Conservation (phyloP, 495 filamentous ascomycete species). For the Hyaloscypha variabilis region DNA sequence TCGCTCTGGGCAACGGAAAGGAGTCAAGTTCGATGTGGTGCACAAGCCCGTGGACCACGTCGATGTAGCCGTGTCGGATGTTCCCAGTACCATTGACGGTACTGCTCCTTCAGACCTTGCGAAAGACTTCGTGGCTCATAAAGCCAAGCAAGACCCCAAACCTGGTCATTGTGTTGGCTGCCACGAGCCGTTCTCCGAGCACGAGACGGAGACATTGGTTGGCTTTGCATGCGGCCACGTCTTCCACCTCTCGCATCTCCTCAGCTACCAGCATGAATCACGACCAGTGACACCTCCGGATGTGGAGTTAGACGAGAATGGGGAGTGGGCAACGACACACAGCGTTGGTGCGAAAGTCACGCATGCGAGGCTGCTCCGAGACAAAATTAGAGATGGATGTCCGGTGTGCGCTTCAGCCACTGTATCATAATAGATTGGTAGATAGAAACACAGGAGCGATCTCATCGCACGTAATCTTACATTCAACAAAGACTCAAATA, state of each 20-base stretch:
- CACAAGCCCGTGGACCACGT: constrained; percentile 43
- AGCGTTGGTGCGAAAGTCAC: constrained; percentile 88
- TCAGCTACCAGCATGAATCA: constrained; percentile 50
- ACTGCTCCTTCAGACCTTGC: constrained; percentile 13
- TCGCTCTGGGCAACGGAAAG: constrained; percentile 74
- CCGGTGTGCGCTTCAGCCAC: constrained; percentile 52
- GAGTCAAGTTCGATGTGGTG: constrained; percentile 84
- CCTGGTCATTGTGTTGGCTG: constrained; percentile 67
- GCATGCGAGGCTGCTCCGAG: constrained; percentile 77
- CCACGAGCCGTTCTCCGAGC: constrained; percentile 56
- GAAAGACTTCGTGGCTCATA: constrained; percentile 17
- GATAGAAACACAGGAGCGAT: background rate
- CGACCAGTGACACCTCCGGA: constrained; percentile 41
- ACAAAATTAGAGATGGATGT: constrained; percentile 71
- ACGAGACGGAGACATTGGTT: constrained; percentile 77
- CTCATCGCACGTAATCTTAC: background rate
- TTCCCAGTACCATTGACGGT: constrained; percentile 23
- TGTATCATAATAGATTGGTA: background rate
- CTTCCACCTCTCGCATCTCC: constrained; percentile 84
- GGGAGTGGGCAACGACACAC: constrained; percentile 47
- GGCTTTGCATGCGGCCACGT: constrained; percentile 92
- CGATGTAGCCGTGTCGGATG: constrained; percentile 40
- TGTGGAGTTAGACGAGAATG: constrained; percentile 43
- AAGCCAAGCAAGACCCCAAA: constrained; percentile 33
- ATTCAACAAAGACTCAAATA: background rate